A percentile compares a stretch with the other conserved stretches of the same genome.
phyloP scores from a whole-genome alignment of 108 stramenopile species.

The Fistulifera solaris region DNA sequence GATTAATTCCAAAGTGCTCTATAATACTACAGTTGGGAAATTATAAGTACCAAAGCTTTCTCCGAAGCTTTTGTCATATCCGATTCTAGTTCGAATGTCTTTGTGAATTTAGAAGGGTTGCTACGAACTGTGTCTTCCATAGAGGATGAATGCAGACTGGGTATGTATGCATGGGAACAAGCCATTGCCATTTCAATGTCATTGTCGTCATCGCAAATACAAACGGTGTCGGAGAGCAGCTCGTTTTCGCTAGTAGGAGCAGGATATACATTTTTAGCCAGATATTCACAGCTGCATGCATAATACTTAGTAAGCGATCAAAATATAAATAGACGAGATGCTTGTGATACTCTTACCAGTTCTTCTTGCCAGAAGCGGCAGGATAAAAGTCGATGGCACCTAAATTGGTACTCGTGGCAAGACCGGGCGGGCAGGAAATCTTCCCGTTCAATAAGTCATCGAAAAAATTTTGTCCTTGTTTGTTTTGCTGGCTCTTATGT shows the following conservation, averaged over 20 bases:
- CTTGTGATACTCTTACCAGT: conserved; percentile 28
- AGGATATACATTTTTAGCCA: conserved; percentile 32
- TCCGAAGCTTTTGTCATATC: conserved; percentile 1
- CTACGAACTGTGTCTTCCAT: conserved; percentile 19
- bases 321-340: neutral
- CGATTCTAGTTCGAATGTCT: neutral
- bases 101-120: conserved; percentile 25
- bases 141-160: conserved; percentile 44
- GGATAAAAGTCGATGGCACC: conserved; percentile 76
- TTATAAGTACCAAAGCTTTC: neutral
- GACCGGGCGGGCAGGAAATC: conserved; percentile 13
- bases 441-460: conserved; percentile 14
- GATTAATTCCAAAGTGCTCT: no score
- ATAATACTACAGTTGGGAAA: neutral
- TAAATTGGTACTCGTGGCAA: conserved; percentile 53
- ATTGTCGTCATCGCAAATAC: conserved; percentile 84
- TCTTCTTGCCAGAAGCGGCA: conserved; percentile 53
- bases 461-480: conserved; percentile 7
- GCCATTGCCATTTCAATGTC: conserved; percentile 80
- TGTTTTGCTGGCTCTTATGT: conserved; percentile 51
- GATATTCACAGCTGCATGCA: conserved; percentile 37
- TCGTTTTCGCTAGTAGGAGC: neutral
- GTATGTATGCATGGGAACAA: conserved; percentile 56
- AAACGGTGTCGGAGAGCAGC: conserved; percentile 28
- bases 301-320: neutral